Conservation (phyloP, 225 moss, liverwort and hornwort species). For the Thuidium tamariscinum region DNA sequence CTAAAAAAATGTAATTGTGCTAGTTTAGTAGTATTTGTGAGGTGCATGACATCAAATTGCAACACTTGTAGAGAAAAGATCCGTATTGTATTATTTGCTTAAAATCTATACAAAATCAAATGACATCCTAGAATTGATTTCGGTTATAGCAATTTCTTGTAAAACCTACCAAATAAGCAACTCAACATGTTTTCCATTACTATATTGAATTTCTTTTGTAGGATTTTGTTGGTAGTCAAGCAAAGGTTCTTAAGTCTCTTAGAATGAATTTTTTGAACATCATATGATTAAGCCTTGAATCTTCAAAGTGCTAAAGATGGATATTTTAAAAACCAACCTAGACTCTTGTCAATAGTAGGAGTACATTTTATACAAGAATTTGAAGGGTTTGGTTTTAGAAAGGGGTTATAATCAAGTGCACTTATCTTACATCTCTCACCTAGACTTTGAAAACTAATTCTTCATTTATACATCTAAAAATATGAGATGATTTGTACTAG, state of each 20-base stretch:
- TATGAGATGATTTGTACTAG: neutral
- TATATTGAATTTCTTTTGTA: no score
- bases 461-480: neutral
- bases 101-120: neutral
- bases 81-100: neutral
- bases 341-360: neutral
- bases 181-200: neutral
- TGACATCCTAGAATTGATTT: neutral
- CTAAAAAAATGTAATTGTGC: no score
- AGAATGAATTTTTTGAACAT: neutral
- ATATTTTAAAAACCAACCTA: fast-evolving
- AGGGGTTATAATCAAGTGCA: neutral
- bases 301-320: fast-evolving
- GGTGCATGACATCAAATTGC: no score
- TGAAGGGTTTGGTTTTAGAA: neutral
- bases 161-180: fast-evolving
- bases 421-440: neutral
- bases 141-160: neutral
- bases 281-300: no score
- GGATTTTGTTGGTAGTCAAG: neutral
- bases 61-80: no score
- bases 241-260: fast-evolving
- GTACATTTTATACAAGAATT: neutral
- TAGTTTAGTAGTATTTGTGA: no score
- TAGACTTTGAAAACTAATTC: neutral